Evolutionary conservation across 805 yeast genomes (phyloP), one percentile per base, ranked within the genome.

Genomic region (Monosporozyma siamensis): DNA sequence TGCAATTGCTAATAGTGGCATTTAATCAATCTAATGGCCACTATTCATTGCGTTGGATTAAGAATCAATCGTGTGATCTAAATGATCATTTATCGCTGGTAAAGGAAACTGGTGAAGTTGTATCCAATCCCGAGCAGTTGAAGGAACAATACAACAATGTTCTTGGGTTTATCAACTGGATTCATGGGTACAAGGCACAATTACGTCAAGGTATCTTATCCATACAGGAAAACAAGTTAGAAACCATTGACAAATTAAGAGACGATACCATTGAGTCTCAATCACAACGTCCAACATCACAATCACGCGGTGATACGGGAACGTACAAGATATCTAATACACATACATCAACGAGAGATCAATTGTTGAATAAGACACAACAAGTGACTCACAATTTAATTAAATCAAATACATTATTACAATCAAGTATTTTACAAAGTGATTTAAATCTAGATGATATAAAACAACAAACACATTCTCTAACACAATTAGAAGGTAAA

Each of bases 371-470:
- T 17, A 55, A 51, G 17, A 63, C 59, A 15, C 54, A 56, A 42
- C 51, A 51, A 30, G 41, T 63, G 34, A 63, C 64, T 1, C 51
- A 55, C 7, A 60, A 59, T 38, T 47, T 63, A 26, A 48, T 59
- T 11, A 56, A 58, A 38, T 52, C 63, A 10, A 61, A 60, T 39
- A 62, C 60, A 39, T 47, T 61, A 10, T 31, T 63, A 40, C 63
- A 59, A 42, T 50, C 61, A 2, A 53, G 64, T 12, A 56, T 63
- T 10, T 37, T 63, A 27, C 67, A 62, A 40, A 61, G 64, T 41
- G 63, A 58, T 27, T 44, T 63, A 26, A 61, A 63, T 42, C 36
- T 63, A 14, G 63, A 59, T 40, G 66, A 63, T 40, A 44, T 63
- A 14, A 49, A 47, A 39, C 56, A 52, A 23, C 67, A 63, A 35